Evolutionary conservation across 495 filamentous ascomycete genomes (phyloP).

Genomic region (Aspergillus saccharolyticus): DNA sequence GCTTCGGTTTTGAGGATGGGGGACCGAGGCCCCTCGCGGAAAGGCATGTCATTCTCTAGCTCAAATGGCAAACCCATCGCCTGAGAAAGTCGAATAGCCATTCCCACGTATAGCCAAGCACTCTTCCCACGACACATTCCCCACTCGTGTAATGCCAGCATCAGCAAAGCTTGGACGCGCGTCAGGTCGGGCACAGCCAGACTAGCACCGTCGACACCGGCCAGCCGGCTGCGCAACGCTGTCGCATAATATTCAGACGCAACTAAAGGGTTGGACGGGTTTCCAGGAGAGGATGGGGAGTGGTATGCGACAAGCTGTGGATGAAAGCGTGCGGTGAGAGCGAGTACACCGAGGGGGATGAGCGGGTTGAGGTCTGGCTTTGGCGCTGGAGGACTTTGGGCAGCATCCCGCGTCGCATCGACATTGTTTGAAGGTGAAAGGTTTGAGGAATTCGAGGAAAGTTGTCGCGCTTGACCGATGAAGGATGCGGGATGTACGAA

Average conservation of each 20-base stretch:
- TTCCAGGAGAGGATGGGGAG: slow-evolving; percentile 41
- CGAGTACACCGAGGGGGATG: slow-evolving; percentile 70
- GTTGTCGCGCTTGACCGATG: slow-evolving; percentile 50
- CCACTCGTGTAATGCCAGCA: slow-evolving; percentile 85
- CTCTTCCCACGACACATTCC: slow-evolving; percentile 69
- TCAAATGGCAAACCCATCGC: slow-evolving; percentile 67
- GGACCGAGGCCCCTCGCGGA: slow-evolving; percentile 40
- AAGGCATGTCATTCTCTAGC: slow-evolving; percentile 40
- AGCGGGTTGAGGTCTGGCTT: slow-evolving; percentile 54
- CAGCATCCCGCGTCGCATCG: slow-evolving; percentile 18
- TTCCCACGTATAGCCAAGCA: slow-evolving; percentile 74
- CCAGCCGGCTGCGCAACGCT: slow-evolving; percentile 61
- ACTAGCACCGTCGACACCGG: slow-evolving; percentile 46
- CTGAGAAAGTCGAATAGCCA: slow-evolving; percentile 71
- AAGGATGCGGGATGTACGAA: slow-evolving; percentile 79
- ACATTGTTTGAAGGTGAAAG: not conserved
- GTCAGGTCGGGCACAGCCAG: slow-evolving; percentile 59
- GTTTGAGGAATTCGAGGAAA: slow-evolving; percentile 27
- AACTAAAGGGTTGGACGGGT: slow-evolving; percentile 53
- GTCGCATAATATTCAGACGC: slow-evolving; percentile 79
- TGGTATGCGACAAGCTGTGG: slow-evolving; percentile 62
- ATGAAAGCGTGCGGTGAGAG: slow-evolving; percentile 76
- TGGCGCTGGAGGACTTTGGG: slow-evolving; percentile 22
- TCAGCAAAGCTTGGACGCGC: slow-evolving; percentile 69
- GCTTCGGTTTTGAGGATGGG: slow-evolving; percentile 38